Conservation (phyloP, 768 basidiomycete species). For the Russula earlei region DNA sequence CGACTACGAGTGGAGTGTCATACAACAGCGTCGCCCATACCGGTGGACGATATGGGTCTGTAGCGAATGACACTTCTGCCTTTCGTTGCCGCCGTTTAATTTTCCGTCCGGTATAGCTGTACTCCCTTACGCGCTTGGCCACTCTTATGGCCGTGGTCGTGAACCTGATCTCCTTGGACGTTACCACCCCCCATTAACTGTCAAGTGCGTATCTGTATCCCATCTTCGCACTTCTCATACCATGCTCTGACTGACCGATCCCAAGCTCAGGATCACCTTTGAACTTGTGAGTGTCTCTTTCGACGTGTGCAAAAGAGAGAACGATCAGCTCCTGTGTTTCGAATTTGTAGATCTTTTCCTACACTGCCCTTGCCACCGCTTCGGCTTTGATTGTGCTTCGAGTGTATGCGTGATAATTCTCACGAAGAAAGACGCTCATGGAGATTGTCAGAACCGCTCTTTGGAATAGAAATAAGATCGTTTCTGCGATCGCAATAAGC, state of each 20-base stretch:
- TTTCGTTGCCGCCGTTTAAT: background rate
- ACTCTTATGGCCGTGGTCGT: background rate
- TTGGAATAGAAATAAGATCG: background rate
- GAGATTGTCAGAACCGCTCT: background rate
- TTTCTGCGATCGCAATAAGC: background rate
- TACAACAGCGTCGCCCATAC: background rate
- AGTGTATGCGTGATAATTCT: background rate
- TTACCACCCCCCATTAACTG: background rate
- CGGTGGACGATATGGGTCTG: constrained; percentile 3
- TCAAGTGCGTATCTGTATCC: background rate
- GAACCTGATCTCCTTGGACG: background rate
- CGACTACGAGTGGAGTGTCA: too few species aligned
- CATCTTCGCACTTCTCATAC: background rate
- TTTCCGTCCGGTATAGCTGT: background rate
- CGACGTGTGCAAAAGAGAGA: background rate
- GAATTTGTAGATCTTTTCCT: background rate
- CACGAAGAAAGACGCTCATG: background rate
- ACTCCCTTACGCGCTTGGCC: background rate
- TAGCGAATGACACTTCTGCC: background rate
- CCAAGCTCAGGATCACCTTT: background rate
- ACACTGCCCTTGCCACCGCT: background rate
- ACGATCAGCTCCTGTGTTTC: too few species aligned
- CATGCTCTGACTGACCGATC: background rate
- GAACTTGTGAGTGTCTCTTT: background rate
- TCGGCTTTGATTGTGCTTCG: constrained; percentile 1